Percentiles rank a stretch among this genome's conserved stretches.
phyloP scores from a whole-genome alignment of 176 grass and related monocot genomes.

The Triticum turgidum region DNA sequence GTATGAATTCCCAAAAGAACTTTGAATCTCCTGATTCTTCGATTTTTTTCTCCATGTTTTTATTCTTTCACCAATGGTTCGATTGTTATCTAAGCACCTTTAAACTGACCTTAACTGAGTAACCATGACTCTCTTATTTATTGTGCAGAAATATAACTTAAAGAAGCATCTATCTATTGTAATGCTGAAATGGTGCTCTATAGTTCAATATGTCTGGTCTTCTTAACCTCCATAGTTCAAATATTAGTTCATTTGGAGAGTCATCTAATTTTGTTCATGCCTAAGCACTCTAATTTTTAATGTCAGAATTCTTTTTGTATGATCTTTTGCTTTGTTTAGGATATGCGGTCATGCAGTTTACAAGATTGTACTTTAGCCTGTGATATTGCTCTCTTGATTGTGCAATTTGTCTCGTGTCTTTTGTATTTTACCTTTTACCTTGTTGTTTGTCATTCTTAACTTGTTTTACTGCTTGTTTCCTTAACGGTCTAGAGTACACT shows the following conservation, averaged over 20 bases:
- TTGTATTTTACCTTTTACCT: neutral
- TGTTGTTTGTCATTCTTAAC: neutral
- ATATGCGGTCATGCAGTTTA: neutral
- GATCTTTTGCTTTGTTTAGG: neutral
- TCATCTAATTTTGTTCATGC: neutral
- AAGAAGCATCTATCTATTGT: constrained; percentile 1
- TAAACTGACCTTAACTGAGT: neutral
- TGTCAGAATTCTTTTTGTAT: too few relatives aligned
- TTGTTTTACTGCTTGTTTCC: neutral
- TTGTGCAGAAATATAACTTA: neutral
- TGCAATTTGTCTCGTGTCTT: neutral
- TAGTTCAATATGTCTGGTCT: neutral
- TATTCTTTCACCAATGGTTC: neutral
- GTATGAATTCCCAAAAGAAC: constrained; percentile 32
- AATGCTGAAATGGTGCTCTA: neutral
- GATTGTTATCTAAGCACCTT: neutral
- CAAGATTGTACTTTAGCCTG: neutral
- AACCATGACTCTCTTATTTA: neutral
- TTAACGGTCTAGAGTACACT: neutral
- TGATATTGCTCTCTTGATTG: neutral
- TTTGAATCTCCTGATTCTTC: neutral
- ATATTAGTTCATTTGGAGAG: neutral
- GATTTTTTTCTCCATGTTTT: neutral
- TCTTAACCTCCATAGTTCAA: neutral
- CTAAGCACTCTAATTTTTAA: too few relatives aligned